Conservation (phyloP, 148 eudicot species). For the Camellia granthamiana region DNA sequence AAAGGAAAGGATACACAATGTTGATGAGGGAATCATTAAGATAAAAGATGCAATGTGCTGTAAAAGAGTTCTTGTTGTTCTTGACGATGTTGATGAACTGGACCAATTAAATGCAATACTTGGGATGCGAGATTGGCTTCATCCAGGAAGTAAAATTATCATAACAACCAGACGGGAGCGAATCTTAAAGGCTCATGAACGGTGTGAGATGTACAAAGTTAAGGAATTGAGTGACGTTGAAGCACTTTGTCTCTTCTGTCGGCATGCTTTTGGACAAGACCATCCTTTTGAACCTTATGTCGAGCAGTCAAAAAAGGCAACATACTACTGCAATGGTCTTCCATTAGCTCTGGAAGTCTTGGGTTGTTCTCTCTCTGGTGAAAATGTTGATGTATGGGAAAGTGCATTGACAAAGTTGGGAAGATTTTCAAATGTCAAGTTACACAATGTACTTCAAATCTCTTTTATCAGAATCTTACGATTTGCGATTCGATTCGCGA, state of each 20-base stretch:
- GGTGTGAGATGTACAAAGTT: background rate
- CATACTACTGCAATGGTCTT: conserved; percentile 10
- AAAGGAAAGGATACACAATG: background rate
- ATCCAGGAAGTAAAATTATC: conserved; percentile 14
- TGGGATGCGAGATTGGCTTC: conserved; percentile 5
- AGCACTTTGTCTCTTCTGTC: conserved; percentile 14
- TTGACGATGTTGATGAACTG: conserved; percentile 12
- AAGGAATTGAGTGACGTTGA: conserved; percentile 2
- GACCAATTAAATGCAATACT: conserved; percentile 3
- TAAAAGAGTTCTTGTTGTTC: conserved; percentile 17
- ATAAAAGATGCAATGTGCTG: conserved; percentile 1
- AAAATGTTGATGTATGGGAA: conserved; percentile 6
- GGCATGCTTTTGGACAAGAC: conserved; percentile 11
- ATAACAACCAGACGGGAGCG: conserved; percentile 14
- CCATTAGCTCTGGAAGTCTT: conserved; percentile 12
- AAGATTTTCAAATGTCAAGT: background rate
- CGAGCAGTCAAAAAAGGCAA: background rate
- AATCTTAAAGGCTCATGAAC: conserved; percentile 12
- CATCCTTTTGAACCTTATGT: conserved; percentile 3
- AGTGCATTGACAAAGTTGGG: background rate
- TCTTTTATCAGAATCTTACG: too few relatives aligned
- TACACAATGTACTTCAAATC: conserved; percentile 12
- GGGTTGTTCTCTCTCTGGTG: conserved; percentile 1
- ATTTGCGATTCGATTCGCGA: too few relatives aligned
- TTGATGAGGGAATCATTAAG: conserved; percentile 10